phyloP scores from a whole-genome alignment of 345 rosid genomes.

The Turritis glabra region DNA sequence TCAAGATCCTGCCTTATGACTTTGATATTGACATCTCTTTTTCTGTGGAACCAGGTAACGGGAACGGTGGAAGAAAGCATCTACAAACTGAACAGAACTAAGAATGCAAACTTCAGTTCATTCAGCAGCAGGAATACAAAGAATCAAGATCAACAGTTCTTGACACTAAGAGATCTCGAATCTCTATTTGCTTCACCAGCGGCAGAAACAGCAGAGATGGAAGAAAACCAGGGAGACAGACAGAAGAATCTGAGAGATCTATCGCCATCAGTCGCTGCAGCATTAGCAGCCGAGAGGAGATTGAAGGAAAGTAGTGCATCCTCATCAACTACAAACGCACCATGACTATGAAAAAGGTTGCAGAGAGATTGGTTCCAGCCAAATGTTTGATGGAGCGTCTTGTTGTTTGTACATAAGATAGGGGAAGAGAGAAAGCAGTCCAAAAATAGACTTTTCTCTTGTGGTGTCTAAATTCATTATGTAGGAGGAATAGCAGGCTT shows the following conservation, averaged over 20 bases:
- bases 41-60: slow-evolving; percentile 53
- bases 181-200: slow-evolving; percentile 64
- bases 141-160: slow-evolving; percentile 80
- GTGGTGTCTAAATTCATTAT: slow-evolving; percentile 14
- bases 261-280: slow-evolving; percentile 85
- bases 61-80: slow-evolving; percentile 92
- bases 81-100: slow-evolving; percentile 81
- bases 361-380: slow-evolving; percentile 17
- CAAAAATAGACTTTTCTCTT: neutral
- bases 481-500: neutral
- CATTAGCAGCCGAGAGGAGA: slow-evolving; percentile 88
- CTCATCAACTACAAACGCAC: slow-evolving; percentile 27
- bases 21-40: slow-evolving; percentile 21
- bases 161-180: slow-evolving; percentile 80
- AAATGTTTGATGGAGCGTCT: slow-evolving; percentile 13
- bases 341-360: slow-evolving; percentile 1
- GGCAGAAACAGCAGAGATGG: slow-evolving; percentile 38
- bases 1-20: neutral
- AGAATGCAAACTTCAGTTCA: slow-evolving; percentile 54
- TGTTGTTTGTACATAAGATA: slow-evolving; percentile 16
- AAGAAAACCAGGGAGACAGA: slow-evolving; percentile 47
- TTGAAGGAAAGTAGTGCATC: slow-evolving; percentile 44
- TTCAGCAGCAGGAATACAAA: slow-evolving; percentile 81
- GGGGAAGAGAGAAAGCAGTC: slow-evolving; percentile 19
- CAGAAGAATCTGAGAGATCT: slow-evolving; percentile 60